Percentiles rank a stretch among this genome's conserved stretches.
Conservation (phyloP, 805 yeast genomes). For the Cyberlindnera veronae region DNA sequence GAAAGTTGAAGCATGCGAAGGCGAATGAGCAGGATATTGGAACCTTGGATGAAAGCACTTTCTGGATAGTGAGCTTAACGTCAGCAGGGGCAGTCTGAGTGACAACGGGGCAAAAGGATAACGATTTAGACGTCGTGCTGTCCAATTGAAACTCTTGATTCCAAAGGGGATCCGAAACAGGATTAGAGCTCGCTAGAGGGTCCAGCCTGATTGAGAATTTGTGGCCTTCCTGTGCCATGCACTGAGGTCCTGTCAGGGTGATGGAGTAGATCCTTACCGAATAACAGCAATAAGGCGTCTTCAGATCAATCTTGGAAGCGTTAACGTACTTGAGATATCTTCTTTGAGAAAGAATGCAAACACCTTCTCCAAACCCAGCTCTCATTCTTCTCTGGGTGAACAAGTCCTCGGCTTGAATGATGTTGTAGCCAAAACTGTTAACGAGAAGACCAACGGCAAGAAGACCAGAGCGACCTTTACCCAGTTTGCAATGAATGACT, state of each 20-base stretch:
- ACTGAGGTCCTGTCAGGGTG: too few relatives aligned
- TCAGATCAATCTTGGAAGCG: too few relatives aligned
- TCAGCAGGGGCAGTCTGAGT: conserved; percentile 2
- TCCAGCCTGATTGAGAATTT: too few relatives aligned
- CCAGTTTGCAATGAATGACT: conserved; percentile 82
- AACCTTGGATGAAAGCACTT: not conserved
- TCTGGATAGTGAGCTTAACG: conserved; percentile 2
- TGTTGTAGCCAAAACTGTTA: conserved; percentile 36
- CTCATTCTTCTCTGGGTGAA: conserved; percentile 62
- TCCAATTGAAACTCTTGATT: too few relatives aligned
- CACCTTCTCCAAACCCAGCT: conserved; percentile 54
- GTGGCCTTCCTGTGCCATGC: too few relatives aligned
- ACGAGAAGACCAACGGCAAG: conserved; percentile 69
- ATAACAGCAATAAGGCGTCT: too few relatives aligned
- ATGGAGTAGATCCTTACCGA: not conserved
- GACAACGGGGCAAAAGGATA: too few relatives aligned
- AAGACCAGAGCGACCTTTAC: conserved; percentile 89
- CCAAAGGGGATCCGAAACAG: too few relatives aligned
- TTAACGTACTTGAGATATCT: too few relatives aligned
- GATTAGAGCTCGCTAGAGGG: too few relatives aligned
- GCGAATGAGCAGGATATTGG: conserved; percentile 19
- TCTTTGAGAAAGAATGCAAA: conserved; percentile 66
- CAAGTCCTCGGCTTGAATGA: conserved; percentile 44
- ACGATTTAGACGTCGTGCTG: too few relatives aligned
- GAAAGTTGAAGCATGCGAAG: conserved; percentile 42